Conservation (phyloP, 257 asterid species). For the Verbascum thapsus region DNA sequence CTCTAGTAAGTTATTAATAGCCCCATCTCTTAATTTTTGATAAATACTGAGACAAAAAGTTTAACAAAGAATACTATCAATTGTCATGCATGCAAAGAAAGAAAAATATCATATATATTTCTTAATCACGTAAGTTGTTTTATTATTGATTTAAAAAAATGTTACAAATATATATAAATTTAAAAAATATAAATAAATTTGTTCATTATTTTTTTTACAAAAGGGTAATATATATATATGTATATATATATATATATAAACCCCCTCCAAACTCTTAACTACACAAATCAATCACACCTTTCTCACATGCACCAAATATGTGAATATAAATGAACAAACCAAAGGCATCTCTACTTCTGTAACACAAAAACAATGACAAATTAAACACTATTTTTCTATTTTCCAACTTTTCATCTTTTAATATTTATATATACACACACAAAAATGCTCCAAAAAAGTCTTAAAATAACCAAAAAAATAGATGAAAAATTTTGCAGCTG, state of each 20-base stretch:
- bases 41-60: too few species aligned
- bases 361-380: conserved; percentile 13
- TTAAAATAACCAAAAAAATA: not conserved
- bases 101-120: too few species aligned
- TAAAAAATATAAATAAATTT: not conserved
- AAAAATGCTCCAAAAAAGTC: conserved; percentile 3
- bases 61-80: too few species aligned
- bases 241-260: conserved; percentile 35
- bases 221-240: conserved; percentile 30
- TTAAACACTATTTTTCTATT: conserved; percentile 15
- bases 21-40: too few species aligned
- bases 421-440: not conserved
- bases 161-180: not conserved
- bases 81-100: too few species aligned
- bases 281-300: conserved; percentile 26
- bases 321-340: conserved; percentile 45
- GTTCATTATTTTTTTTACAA: not conserved
- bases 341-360: conserved; percentile 32
- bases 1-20: too few species aligned
- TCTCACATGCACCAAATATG: conserved; percentile 38
- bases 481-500: not conserved
- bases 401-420: conserved; percentile 27
- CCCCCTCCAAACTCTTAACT: conserved; percentile 25
- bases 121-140: too few species aligned
- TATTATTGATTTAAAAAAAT: not conserved